Evolutionary conservation across 129 eudicot genomes (phyloP), one percentile per base, ranked within the genome.

Genomic region (Saposhnikovia divaricata): DNA sequence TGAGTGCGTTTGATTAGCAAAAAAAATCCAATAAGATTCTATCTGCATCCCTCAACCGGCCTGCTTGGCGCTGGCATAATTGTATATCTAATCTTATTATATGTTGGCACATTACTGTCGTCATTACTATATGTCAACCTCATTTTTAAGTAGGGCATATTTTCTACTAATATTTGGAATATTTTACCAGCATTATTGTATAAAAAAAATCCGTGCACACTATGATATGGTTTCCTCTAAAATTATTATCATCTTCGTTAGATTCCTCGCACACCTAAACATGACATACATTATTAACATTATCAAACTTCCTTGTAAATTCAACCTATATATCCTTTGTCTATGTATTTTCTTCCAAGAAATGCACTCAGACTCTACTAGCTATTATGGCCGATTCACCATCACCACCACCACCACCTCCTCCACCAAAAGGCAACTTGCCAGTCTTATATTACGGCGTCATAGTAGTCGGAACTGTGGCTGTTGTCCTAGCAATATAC

Each of bases 371-470:
- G 68, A n/a, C 15, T 61, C 69, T 23, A 59, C 15, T 59, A 59
- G 68, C 34, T 59, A 61, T 9, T 61, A 61, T 61, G 69, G 69
- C 69, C 69, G 69, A 61, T 16, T 82, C 89, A 23, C 80, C 89
- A 14, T 65, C 78, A n/a, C 80, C 89, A 23, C 80, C 89, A 14
- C 53, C 78, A n/a, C 80, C 81, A 6, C 76, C 82, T 0, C 74
- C 79, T 9, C 80, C 78, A 38, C 81, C 82, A 61, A 76, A 44
- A 78, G 57, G 87, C 47, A 82, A 57, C 91, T 12, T 84, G 75
- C 61, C 83, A 68, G 84, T 90, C 89, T 13, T 93, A 70, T 93
- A 93, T 86, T 93, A 91, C 80, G 93, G 98, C 79, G 85, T 93
- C 18, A 88, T 80, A 12, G 88, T 93, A 8, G 87, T 91, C 4